Base-by-base conservation (phyloP, 495 filamentous ascomycete genomes). In the Xylaria sp. region DNA sequence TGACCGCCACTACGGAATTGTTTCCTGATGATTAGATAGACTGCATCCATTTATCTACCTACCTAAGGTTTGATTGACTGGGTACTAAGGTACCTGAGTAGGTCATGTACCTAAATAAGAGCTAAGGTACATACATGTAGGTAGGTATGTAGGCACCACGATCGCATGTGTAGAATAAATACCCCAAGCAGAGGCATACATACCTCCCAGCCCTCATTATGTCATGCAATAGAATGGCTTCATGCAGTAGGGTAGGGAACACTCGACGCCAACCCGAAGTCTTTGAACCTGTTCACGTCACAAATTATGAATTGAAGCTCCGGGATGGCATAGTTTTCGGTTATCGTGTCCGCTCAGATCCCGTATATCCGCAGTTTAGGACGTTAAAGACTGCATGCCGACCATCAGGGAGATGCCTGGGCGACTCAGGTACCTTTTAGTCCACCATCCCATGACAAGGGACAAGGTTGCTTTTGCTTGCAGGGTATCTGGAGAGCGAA, bases 1-100 rank as follows among this genome's bases (percentile, higher is more conserved):
- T 61, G 66, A 61, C 66, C 66, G 66, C 66, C 3, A 52, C 15
- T 52, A 52, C 26, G 17, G 17, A 21, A 50, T 21, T 19, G 19
- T 66, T 33, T 35, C 31, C n/a, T 33, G 35, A n/a, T 63, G 2
- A 17, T 31, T 43, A 41, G 21, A 55, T 14, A 26, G 59, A n/a
- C n/a, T n/a, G n/a, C 17, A 12, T 15, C 59, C 43, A 61, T 31
- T 5, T 53, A 53, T 8, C 35, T 37, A 37, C 35, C 4, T 37
- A 37, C 35, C 35, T 14, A 52, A 52, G 21, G 9, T 52, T 52
- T 52, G n/a, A n/a, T n/a, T n/a, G n/a, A n/a, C n/a, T n/a, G n/a
- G n/a, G n/a, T n/a, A n/a, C n/a, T n/a, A n/a, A n/a, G n/a, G n/a
- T n/a, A n/a, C n/a, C n/a, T n/a, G n/a, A n/a, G n/a, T n/a, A n/a